Base-by-base conservation (phyloP, 345 rosid genomes). In the Brassica juncea region DNA sequence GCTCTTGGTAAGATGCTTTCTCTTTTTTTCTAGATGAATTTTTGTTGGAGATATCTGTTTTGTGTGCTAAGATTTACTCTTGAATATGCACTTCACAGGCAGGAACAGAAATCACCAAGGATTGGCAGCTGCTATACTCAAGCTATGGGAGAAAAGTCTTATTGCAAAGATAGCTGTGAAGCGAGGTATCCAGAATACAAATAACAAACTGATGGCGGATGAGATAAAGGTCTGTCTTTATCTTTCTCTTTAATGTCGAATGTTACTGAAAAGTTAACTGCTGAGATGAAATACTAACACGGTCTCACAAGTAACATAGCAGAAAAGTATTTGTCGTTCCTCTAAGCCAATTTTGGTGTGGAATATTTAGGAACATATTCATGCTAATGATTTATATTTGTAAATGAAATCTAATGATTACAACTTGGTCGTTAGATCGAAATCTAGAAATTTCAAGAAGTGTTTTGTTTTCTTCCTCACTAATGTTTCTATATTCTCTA, bases 61-160 rank as follows among this genome's bases (percentile, higher is more conserved):
- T 21, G 10, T 58, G 66, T 70, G 27, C 57, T 4, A 37, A 75
- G 25, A 14, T 80, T 21, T 47, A 12, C 1, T 34, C 70, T 31
- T 80, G 58, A 77, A 74, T 70, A 75, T 85, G 62, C 71, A 69
- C 68, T 69, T 66, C 72, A 63, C 71, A 96, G 99, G 99, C 76
- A 90, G 97, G 82, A 96, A 96, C 82, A 91, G 98, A 82, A 87
- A 90, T 73, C 99, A 96, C 84, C 99, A 96, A 82, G 98, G 99
- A 28, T 79, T 96, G 84, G 97, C 98, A 39, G 85, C 82, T 77
- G 97, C 99, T 11, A 93, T 92, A 75, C 81, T 90, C 77, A 87
- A 88, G 84, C 85, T 96, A 32, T 93, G 98, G 99, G 99, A 96
- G 91, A 89, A 89, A 86, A 96, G 98, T 71, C 77, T 86, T 21